Base-by-base conservation (phyloP, 2,329 filamentous ascomycete genomes). In the Fonsecaea pedrosoi region DNA sequence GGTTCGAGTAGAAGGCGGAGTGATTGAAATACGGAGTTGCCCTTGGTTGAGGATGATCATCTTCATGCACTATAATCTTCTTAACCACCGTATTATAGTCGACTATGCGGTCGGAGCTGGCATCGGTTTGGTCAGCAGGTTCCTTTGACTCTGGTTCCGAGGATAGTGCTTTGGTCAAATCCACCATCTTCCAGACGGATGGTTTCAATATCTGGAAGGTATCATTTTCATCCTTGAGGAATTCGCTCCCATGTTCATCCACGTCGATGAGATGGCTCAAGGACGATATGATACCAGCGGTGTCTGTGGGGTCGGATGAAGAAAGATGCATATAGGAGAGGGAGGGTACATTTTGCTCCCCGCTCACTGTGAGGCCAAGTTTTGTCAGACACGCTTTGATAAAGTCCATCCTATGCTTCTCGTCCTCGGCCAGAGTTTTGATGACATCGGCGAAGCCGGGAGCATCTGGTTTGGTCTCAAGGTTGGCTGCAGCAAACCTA, bases 21-120 rank as follows among this genome's bases (percentile, higher is more conserved):
- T 97, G 93, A 73, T 96, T 91, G 80, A 98, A 98, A 72, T 89
- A 89, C 0, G 94, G 93, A 0, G 93, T 97, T 60, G 90, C 84
- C 74, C 91, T 90, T 3, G 84, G 83, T 5, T 87, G 83, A 0
- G 94, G 94, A 70, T 89, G 86, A 0, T 80, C 80, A 3, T 84
- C 81, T 45, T 92, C 88, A 73, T 97, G 92, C 0, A 90, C 82
- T 4, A 94, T 82, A 25, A 99, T 84, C 15, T 82, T 85, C 78
- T 97, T 97, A 57, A 89, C 80, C 34, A 94, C 80, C 48, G 86
- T 83, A 72, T 87, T 87, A 82, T 94, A 94, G 76, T 96, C 91
- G 72, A 91, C 77, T 70, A 92, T 88, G 72, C 87, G 87, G 65
- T 89, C 85, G 32, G 68, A 68, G 67, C 71, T 73, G 68, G 74